These are phyloP conservation scores for Botryosphaeria dothidea DNA, from an alignment of 2,329 filamentous ascomycete genomes.

Conservation along the genomic window DNA sequence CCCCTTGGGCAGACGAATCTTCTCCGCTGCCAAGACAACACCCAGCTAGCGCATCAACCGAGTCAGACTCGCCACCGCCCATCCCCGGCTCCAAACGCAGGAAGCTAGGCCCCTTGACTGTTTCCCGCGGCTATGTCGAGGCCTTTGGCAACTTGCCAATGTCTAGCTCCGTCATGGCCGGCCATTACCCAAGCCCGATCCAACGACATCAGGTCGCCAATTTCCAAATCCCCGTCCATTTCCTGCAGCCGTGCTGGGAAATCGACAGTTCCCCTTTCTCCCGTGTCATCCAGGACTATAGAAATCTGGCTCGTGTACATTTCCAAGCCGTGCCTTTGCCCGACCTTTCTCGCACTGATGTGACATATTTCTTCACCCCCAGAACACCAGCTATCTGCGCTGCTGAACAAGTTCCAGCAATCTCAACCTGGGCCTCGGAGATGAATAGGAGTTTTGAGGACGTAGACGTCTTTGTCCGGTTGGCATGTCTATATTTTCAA, in stretches of 20 bases:
- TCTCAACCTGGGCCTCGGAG: slow-evolving; percentile 11
- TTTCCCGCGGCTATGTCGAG: slow-evolving; percentile 8
- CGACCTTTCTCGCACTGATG: background rate
- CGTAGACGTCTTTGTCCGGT: slow-evolving; percentile 16
- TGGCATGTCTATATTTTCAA: slow-evolving; percentile 16
- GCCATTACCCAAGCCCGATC: slow-evolving; percentile 1
- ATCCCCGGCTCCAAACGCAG: background rate
- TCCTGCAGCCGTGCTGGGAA: slow-evolving; percentile 16
- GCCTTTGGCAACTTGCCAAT: slow-evolving; percentile 10
- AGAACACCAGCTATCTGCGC: background rate
- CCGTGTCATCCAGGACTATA: slow-evolving; percentile 10
- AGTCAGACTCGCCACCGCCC: background rate
- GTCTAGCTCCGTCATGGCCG: slow-evolving; percentile 14
- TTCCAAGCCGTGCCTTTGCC: background rate
- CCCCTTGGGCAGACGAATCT: background rate
- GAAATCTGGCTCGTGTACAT: slow-evolving; percentile 3
- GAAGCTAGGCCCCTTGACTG: background rate
- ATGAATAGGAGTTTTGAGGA: slow-evolving; percentile 18
- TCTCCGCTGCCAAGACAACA: slow-evolving; percentile 3
- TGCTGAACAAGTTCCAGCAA: background rate
- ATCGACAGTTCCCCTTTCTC: slow-evolving; percentile 8
- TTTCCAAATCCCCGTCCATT: slow-evolving; percentile 16
- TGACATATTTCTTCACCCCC: slow-evolving; percentile 6
- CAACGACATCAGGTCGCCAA: slow-evolving; percentile 16
- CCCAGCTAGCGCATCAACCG: background rate